A percentile compares a stretch with the other conserved stretches of the same genome.
Conservation (phyloP, 1,284 basidiomycete genomes). For the Wallemia ichthyophaga region DNA sequence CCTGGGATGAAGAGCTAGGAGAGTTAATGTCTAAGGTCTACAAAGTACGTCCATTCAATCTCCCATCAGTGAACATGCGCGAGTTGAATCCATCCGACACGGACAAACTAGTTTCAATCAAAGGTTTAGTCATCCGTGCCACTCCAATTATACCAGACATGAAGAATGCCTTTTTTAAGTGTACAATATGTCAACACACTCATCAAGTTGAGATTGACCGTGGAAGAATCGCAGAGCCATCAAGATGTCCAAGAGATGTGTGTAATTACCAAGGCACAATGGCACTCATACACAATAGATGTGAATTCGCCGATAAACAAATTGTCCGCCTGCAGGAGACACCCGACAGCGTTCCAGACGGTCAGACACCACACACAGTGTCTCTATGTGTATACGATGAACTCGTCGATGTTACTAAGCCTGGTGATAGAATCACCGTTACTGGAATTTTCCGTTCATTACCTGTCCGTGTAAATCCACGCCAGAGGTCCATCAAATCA, state of each 20-base stretch:
- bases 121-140: constrained; percentile 85
- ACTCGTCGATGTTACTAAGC: constrained; percentile 76
- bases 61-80: constrained; percentile 51
- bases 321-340: constrained; percentile 88
- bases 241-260: constrained; percentile 66
- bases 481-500: constrained; percentile 69
- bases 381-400: constrained; percentile 90
- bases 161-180: constrained; percentile 86
- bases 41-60: constrained; percentile 66
- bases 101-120: constrained; percentile 81
- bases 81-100: constrained; percentile 75
- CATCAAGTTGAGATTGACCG: constrained; percentile 84
- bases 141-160: constrained; percentile 97
- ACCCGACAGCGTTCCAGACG: constrained; percentile 87
- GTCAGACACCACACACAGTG: constrained; percentile 91
- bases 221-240: constrained; percentile 78
- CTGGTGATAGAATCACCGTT: constrained; percentile 68
- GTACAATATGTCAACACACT: constrained; percentile 80
- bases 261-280: constrained; percentile 66
- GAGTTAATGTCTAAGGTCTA: constrained; percentile 55
- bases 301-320: constrained; percentile 80
- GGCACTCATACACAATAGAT: constrained; percentile 86
- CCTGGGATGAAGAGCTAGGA: constrained; percentile 42
- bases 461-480: constrained; percentile 72
- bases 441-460: constrained; percentile 86